Percentiles rank a stretch among this genome's conserved stretches.
Conservation (phyloP, 495 filamentous ascomycete genomes). For the Aspergillus haitiensis region DNA sequence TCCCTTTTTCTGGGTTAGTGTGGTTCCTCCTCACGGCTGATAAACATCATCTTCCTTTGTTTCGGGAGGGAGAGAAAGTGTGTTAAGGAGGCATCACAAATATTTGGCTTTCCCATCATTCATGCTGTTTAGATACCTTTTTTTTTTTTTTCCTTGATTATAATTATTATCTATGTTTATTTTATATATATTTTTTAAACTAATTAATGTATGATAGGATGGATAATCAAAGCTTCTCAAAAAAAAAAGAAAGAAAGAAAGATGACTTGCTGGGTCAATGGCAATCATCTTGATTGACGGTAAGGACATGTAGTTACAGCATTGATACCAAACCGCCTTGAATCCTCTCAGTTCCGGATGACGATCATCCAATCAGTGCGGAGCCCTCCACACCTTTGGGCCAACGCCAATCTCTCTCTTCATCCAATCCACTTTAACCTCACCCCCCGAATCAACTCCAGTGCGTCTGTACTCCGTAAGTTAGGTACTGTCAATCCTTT, state of each 20-base stretch:
- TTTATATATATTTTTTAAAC: background rate
- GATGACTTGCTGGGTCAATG: background rate
- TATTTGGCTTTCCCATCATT: background rate
- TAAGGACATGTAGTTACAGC: constrained; percentile 14
- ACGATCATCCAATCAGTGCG: constrained; percentile 27
- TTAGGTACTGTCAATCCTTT: constrained; percentile 21
- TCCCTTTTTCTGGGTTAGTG: too few species aligned
- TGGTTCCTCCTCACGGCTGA: too few species aligned
- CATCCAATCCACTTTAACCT: constrained; percentile 9
- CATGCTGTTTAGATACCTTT: background rate
- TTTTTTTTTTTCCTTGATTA: background rate
- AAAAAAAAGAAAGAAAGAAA: background rate
- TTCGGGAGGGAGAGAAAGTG: too few species aligned
- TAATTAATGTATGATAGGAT: too few species aligned
- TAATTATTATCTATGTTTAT: background rate
- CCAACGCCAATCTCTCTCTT: constrained; percentile 15
- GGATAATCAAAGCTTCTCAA: too few species aligned
- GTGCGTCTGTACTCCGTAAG: constrained; percentile 4
- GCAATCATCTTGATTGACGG: constrained; percentile 15
- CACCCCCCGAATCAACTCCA: constrained; percentile 13
- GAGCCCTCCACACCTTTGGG: constrained; percentile 21
- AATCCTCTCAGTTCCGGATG: constrained; percentile 24
- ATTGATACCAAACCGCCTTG: constrained; percentile 20
- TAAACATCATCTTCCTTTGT: too few species aligned
- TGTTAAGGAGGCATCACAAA: background rate